Conservation (phyloP, 2,329 filamentous ascomycete species). For the Aspergillus hortae region DNA sequence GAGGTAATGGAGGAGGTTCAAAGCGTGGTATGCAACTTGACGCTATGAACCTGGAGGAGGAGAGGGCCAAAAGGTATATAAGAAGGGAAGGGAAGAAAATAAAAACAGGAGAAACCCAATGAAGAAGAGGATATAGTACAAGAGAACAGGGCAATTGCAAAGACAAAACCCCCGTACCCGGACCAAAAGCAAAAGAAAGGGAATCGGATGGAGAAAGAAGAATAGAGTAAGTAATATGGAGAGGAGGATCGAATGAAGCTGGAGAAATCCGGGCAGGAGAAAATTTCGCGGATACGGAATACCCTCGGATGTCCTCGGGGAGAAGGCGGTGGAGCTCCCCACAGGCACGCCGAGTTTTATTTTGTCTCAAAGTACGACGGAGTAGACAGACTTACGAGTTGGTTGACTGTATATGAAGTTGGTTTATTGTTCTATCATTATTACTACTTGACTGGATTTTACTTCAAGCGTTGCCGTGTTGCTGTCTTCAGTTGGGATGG, state of each 20-base stretch:
- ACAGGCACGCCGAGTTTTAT: constrained; percentile 6
- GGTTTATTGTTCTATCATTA: too few relatives aligned
- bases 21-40: not conserved
- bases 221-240: constrained; percentile 14
- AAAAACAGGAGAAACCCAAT: constrained; percentile 17
- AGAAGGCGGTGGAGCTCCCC: constrained; percentile 8
- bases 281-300: constrained; percentile 43
- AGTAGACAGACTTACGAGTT: too few relatives aligned
- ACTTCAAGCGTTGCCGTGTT: too few relatives aligned
- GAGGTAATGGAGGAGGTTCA: not conserved
- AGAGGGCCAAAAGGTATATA: constrained; percentile 10
- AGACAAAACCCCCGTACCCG: constrained; percentile 29
- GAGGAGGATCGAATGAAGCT: constrained; percentile 16
- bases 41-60: constrained; percentile 2
- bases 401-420: too few relatives aligned
- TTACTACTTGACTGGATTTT: too few relatives aligned
- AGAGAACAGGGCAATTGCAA: constrained; percentile 30
- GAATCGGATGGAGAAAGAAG: constrained; percentile 14
- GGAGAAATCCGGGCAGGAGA: constrained; percentile 30
- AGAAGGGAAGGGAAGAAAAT: constrained; percentile 11
- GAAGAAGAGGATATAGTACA: constrained; percentile 29
- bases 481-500: too few relatives aligned
- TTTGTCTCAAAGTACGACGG: too few relatives aligned
- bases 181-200: constrained; percentile 22
- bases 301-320: constrained; percentile 39